Percentiles rank a stretch among this genome's conserved stretches.
phyloP scores from a whole-genome alignment of 257 asterid species.

The Plectranthus barbatus region DNA sequence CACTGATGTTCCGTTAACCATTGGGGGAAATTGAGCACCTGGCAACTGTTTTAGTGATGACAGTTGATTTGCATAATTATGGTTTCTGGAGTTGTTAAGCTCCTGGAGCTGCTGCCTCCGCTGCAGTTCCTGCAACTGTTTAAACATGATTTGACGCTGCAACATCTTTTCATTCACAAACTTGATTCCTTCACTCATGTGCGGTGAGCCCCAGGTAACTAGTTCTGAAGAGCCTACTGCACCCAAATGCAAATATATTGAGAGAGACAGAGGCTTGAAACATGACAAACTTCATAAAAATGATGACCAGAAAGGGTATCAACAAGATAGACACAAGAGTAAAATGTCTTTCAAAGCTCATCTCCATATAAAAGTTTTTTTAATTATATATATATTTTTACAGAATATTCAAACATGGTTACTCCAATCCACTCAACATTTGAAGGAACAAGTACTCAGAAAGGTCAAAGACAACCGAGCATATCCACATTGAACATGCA shows the following conservation, averaged over 20 bases:
- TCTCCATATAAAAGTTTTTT: not conserved
- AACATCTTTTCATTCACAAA: conserved; percentile 30
- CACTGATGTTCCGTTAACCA: conserved; percentile 27
- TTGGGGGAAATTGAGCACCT: conserved; percentile 24
- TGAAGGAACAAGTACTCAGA: no score
- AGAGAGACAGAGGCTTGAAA: not conserved
- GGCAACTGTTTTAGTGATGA: conserved; percentile 25
- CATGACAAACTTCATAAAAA: not conserved
- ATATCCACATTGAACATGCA: not conserved
- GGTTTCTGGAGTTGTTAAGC: conserved; percentile 31
- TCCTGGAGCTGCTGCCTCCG: conserved; percentile 48
- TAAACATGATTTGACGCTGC: conserved; percentile 54
- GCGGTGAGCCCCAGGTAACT: conserved; percentile 13
- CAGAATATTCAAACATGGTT: no score
- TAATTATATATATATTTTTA: no score
- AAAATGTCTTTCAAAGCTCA: not conserved
- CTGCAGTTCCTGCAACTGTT: conserved; percentile 58
- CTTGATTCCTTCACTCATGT: conserved; percentile 8
- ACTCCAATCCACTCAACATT: no score
- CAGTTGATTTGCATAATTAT: conserved; percentile 30
- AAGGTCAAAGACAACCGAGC: not conserved
- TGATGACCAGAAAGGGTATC: not conserved
- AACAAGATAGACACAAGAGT: not conserved
- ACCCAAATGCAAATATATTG: not conserved
- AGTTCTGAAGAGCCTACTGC: conserved; percentile 6